phyloP scores from a whole-genome alignment of 805 yeast species.

The Ogataea degrootiae region DNA sequence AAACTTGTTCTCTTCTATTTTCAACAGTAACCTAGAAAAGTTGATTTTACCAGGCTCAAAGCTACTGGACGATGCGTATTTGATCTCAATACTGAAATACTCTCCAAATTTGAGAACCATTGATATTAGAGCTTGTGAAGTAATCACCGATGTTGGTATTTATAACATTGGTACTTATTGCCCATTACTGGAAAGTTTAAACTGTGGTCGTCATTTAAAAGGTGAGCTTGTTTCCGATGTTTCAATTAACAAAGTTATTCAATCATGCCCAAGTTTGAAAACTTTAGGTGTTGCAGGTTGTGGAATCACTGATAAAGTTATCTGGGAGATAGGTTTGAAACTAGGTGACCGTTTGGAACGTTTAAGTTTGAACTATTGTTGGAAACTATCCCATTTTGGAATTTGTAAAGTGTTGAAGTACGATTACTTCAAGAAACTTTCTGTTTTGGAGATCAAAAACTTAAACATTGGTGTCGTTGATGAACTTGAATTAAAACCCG shows the following conservation, averaged over 20 bases:
- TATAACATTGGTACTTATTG: conserved; percentile 63
- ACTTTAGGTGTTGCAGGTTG: conserved; percentile 92
- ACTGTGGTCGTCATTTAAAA: conserved; percentile 72
- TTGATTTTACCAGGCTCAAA: conserved; percentile 70
- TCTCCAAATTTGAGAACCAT: conserved; percentile 60
- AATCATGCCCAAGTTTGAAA: conserved; percentile 45
- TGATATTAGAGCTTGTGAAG: conserved; percentile 82
- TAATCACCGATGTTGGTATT: conserved; percentile 70
- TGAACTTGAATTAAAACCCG: conserved; percentile 54
- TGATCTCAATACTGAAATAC: conserved; percentile 45
- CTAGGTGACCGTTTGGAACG: conserved; percentile 48
- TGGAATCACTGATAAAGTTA: conserved; percentile 63
- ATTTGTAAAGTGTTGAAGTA: conserved; percentile 31
- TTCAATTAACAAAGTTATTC: conserved; percentile 54
- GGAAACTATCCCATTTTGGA: conserved; percentile 28
- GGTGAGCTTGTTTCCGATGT: conserved; percentile 69
- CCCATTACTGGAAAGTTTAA: conserved; percentile 50
- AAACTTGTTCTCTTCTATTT: conserved; percentile 32
- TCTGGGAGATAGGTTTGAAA: conserved; percentile 72
- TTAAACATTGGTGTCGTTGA: conserved; percentile 31
- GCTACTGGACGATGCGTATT: conserved; percentile 53
- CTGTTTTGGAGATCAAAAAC: conserved; percentile 75
- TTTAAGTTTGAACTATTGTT: conserved; percentile 72
- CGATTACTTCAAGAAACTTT: conserved; percentile 51
- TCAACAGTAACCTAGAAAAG: conserved; percentile 32